phyloP scores from a whole-genome alignment of 1,139 yeast genomes.

The Taphrina wiesneri region DNA sequence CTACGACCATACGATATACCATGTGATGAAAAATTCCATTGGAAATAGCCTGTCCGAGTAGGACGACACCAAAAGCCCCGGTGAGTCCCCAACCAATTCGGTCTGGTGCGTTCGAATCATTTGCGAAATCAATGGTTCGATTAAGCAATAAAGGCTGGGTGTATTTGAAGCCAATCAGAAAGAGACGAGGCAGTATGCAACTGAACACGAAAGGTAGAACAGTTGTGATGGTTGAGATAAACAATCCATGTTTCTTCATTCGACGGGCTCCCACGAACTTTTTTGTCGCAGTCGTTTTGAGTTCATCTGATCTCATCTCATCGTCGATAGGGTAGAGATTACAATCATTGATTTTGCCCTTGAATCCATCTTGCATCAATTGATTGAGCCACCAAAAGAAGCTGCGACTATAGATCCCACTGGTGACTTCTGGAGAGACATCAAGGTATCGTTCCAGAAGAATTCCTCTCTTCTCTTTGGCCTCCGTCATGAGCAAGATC shows the following conservation, averaged over 20 bases:
- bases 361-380: not conserved
- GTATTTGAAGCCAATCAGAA: not conserved
- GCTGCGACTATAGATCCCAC: slow-evolving; percentile 1
- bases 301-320: not conserved
- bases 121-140: not conserved
- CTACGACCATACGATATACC: slow-evolving; percentile 37
- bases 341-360: not conserved
- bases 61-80: not conserved
- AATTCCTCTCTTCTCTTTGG: not conserved
- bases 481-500: not conserved
- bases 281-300: not conserved
- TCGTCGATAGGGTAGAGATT: not conserved
- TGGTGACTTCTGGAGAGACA: not conserved
- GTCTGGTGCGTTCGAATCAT: not conserved
- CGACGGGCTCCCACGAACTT: not conserved
- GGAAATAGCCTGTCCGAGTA: not conserved
- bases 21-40: not conserved
- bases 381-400: slow-evolving; percentile 5
- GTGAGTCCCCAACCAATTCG: not conserved
- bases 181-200: not conserved
- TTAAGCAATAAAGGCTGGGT: not conserved
- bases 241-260: not conserved
- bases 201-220: not conserved
- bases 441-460: not conserved
- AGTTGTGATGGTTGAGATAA: not conserved